Percentiles rank a stretch among this genome's conserved stretches.
Conservation (phyloP, 2,329 filamentous ascomycete genomes). For the Rugonectria rugulosa region DNA sequence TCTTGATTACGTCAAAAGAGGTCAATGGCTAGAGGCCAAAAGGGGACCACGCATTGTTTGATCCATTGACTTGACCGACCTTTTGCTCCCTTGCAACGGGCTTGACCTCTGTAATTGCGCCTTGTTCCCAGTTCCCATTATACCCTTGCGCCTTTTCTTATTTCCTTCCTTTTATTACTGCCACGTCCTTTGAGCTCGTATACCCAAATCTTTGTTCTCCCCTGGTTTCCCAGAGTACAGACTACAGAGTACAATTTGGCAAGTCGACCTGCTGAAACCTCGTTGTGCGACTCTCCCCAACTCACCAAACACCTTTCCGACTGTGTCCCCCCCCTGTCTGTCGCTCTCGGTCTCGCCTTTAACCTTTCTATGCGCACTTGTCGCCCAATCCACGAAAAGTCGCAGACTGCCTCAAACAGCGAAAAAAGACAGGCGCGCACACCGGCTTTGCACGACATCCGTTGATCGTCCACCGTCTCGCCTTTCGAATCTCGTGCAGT, state of each 20-base stretch:
- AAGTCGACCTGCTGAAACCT: not conserved
- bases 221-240: constrained; percentile 12
- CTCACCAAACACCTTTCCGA: not conserved
- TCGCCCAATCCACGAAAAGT: constrained; percentile 1
- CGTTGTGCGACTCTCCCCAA: not conserved
- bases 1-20: not conserved
- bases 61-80: not conserved
- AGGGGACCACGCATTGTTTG: not conserved
- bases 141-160: not conserved
- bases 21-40: not conserved
- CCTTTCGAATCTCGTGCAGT: constrained; percentile 20
- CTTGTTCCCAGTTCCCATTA: constrained; percentile 1
- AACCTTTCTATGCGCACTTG: not conserved
- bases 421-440: constrained; percentile 1
- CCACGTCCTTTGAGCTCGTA: not conserved
- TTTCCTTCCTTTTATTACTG: constrained; percentile 6
- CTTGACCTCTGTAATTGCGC: not conserved
- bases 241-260: not conserved
- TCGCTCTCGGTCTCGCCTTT: constrained; percentile 12
- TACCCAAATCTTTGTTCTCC: not conserved
- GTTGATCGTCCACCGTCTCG: constrained; percentile 21
- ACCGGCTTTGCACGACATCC: constrained; percentile 1
- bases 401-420: not conserved
- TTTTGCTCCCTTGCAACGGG: not conserved
- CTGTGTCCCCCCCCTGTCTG: not conserved